Evolutionary conservation across 768 basidiomycete genomes (phyloP).

Genomic region (Tubosaeta sp.): DNA sequence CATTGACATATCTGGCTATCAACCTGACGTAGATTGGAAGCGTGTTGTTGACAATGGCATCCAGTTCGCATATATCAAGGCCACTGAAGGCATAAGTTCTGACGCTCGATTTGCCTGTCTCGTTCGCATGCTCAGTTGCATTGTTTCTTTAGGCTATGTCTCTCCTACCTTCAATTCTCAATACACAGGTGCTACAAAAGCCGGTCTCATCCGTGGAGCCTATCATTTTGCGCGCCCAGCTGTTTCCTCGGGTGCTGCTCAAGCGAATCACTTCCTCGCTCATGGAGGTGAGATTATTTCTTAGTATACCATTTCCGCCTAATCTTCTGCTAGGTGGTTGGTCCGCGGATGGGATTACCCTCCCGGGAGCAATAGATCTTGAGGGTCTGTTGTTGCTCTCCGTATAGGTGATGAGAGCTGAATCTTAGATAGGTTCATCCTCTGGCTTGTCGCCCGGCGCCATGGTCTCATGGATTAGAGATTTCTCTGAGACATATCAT

Average conservation of each 20-base stretch:
- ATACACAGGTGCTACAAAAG: constrained; percentile 53
- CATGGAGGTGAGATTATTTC: constrained; percentile 41
- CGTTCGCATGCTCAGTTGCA: neutral
- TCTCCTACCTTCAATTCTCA: constrained; percentile 39
- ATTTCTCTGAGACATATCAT: constrained; percentile 60
- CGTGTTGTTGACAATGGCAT: constrained; percentile 43
- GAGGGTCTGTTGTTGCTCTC: constrained; percentile 40
- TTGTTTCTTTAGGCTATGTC: constrained; percentile 15
- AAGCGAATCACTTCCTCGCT: constrained; percentile 56
- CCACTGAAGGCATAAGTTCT: constrained; percentile 57
- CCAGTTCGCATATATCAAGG: constrained; percentile 61
- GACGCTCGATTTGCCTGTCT: constrained; percentile 4
- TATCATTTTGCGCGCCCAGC: constrained; percentile 63
- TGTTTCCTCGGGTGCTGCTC: constrained; percentile 48
- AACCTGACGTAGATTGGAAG: constrained; percentile 48
- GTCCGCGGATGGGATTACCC: constrained; percentile 53
- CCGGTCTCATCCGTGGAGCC: constrained; percentile 52
- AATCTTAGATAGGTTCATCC: constrained; percentile 40
- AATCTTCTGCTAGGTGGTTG: constrained; percentile 40
- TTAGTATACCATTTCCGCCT: neutral
- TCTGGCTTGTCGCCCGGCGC: constrained; percentile 47
- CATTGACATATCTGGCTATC: constrained; percentile 53
- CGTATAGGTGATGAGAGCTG: neutral
- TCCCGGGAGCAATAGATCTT: constrained; percentile 62
- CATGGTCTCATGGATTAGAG: constrained; percentile 62